Base-by-base conservation (phyloP, 1,139 yeast genomes). In the Yarrowia galli region DNA sequence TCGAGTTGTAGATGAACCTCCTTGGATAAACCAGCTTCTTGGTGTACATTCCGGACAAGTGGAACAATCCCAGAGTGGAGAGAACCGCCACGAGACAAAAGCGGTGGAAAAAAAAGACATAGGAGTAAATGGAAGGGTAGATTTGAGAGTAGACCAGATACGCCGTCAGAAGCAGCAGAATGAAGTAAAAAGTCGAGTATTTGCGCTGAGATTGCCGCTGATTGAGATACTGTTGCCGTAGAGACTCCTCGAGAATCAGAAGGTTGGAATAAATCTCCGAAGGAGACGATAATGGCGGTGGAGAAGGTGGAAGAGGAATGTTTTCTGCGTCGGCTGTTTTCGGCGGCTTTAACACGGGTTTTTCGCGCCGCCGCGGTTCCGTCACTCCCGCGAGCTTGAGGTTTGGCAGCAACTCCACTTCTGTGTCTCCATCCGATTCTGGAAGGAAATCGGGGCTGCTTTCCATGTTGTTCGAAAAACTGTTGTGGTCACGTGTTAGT, bases 11-110 rank as follows among this genome's bases (percentile, higher is more conserved):
- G 67, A 93, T 80, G 76, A 92, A 93, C 74, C 85, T 84, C 69
- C 97, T 83, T 2, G 98, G 97, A 60, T 88, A 81, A 12, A 91
- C 90, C 70, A 95, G 89, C 0, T 97, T 91, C 70, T 95, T 86
- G 69, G 85, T 87, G 76, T 93, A 93, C 77, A 92, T 96, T 2
- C 98, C 99, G 35, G 97, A 89, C 46, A 95, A 79, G 74, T 90
- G 92, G 78, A 92, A 95, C 56, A 95, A 80, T 58, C 87, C 83
- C 67, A 92, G 79, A 0, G 97, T 90, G 46, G 92, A 87, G 18
- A 84, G 72, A 28, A 89, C 85, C 54, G 93, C 90, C 32, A 91
- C 80, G 35, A 91, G 82, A 16, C 86, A 78, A 66, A 93, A 85
- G 73, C 89, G 87, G 76, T 69, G 86, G 72, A 76, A 65, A 40